phyloP scores from a whole-genome alignment of 371 early-diverging fungal genomes.

The Mucor velutinosus region DNA sequence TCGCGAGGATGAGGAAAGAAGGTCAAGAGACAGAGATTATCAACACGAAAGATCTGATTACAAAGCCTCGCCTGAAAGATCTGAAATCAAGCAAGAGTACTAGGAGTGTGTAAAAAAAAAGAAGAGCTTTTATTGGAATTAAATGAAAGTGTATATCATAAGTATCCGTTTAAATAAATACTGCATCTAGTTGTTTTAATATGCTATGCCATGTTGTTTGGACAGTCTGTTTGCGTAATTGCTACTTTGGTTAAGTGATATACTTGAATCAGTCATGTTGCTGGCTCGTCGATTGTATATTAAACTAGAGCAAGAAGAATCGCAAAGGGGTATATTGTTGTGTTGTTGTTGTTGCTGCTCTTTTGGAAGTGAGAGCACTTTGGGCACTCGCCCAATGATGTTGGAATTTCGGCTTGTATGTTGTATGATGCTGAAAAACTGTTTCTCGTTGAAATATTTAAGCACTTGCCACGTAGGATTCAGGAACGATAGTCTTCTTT shows the following conservation, averaged over 20 bases:
- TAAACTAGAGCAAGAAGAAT: not conserved
- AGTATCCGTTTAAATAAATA: not conserved
- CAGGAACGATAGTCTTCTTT: constrained; percentile 31
- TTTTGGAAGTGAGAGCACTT: constrained; percentile 9
- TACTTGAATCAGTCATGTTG: not conserved
- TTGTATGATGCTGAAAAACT: constrained; percentile 38
- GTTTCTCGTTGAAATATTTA: constrained; percentile 38
- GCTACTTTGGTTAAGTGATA: not conserved
- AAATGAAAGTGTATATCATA: not conserved
- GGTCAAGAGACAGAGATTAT: constrained; percentile 28
- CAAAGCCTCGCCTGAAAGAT: constrained; percentile 2
- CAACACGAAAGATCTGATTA: constrained; percentile 13
- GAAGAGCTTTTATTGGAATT: not conserved
- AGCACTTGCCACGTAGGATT: constrained; percentile 40
- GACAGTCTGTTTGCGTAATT: not conserved
- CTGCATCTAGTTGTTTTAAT: not conserved
- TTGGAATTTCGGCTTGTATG: constrained; percentile 14
- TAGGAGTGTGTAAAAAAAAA: not conserved
- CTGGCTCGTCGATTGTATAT: not conserved
- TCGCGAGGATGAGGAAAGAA: constrained; percentile 37
- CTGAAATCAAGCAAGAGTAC: constrained; percentile 4
- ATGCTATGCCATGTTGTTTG: not conserved
- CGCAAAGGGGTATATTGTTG: not conserved
- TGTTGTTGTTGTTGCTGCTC: not conserved
- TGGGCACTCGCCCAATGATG: constrained; percentile 24